Evolutionary conservation across 2,329 filamentous ascomycete genomes (phyloP).

Genomic region (Cercospora nicotianae): DNA sequence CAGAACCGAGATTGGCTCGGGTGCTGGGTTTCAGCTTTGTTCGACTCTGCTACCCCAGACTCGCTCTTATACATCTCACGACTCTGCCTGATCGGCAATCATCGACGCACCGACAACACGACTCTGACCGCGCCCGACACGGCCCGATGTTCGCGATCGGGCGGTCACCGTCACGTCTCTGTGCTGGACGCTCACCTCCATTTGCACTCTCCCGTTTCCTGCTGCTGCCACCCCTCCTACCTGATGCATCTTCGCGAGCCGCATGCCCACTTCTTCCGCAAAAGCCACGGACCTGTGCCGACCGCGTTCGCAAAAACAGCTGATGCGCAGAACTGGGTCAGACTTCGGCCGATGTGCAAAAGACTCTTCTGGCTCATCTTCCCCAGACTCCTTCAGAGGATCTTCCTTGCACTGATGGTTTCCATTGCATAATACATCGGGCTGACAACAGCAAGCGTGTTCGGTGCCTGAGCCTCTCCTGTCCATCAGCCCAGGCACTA

Average conservation of each 20-base stretch:
- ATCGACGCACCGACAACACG: slow-evolving; percentile 6
- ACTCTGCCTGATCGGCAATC: slow-evolving; percentile 10
- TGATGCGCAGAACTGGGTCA: slow-evolving; percentile 21
- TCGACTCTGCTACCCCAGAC: neutral
- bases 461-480: slow-evolving; percentile 1
- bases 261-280: slow-evolving; percentile 28
- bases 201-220: slow-evolving; percentile 23
- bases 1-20: slow-evolving; percentile 11
- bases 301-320: slow-evolving; percentile 33
- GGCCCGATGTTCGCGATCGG: slow-evolving; percentile 1
- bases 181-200: slow-evolving; percentile 22
- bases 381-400: slow-evolving; percentile 8
- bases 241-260: slow-evolving; percentile 5
- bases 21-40: slow-evolving; percentile 1
- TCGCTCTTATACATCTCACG: slow-evolving; percentile 12
- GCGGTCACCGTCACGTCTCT: neutral
- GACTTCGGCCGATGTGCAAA: neutral
- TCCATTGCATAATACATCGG: neutral
- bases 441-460: slow-evolving; percentile 4
- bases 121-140: slow-evolving; percentile 2
- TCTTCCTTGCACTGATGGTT: slow-evolving; percentile 12
- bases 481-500: neutral
- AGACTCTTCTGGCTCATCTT: slow-evolving; percentile 1
- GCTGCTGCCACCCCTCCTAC: slow-evolving; percentile 13
- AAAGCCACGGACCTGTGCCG: slow-evolving; percentile 34